These are phyloP conservation scores for Coemansia pectinata DNA, from an alignment of 192 early-diverging fungal genomes.

Conservation along the genomic window DNA sequence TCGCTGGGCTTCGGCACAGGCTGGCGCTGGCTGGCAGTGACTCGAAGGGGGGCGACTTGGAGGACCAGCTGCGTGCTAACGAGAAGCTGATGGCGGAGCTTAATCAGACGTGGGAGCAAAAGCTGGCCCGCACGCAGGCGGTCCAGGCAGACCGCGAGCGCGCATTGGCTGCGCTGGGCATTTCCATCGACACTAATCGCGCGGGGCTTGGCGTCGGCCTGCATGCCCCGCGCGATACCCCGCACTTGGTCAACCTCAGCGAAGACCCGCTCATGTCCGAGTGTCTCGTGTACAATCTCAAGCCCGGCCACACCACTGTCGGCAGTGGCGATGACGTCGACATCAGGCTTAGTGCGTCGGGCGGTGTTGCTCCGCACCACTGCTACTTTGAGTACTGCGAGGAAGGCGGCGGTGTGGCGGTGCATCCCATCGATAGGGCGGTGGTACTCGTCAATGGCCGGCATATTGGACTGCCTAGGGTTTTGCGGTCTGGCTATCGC, in stretches of 20 bases:
- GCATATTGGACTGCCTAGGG: conserved; percentile 59
- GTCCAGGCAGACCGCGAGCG: conserved; percentile 74
- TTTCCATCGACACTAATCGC: conserved; percentile 66
- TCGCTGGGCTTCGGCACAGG: conserved; percentile 63
- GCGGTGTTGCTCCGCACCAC: conserved; percentile 65
- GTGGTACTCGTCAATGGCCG: conserved; percentile 81
- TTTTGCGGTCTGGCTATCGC: conserved; percentile 70
- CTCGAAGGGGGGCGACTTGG: conserved; percentile 45
- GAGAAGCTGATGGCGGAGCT: conserved; percentile 87
- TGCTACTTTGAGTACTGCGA: conserved; percentile 72
- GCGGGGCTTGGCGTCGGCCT: conserved; percentile 64
- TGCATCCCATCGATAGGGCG: conserved; percentile 60
- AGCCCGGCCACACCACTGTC: conserved; percentile 69
- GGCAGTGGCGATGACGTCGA: conserved; percentile 54
- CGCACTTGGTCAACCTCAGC: conserved; percentile 87
- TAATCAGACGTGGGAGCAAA: conserved; percentile 84
- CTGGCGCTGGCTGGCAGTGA: conserved; percentile 50
- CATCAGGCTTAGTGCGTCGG: conserved; percentile 62
- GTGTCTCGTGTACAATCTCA: conserved; percentile 86
- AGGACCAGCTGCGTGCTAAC: conserved; percentile 77
- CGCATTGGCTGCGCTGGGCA: conserved; percentile 77
- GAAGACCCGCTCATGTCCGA: conserved; percentile 90
- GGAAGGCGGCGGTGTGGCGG: conserved; percentile 52
- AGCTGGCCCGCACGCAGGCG: conserved; percentile 67
- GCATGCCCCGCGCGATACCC: conserved; percentile 72